Evolutionary conservation across 2,329 filamentous ascomycete species (phyloP), one percentile per base, ranked within the genome.

Genomic region (Fusarium circinatum): DNA sequence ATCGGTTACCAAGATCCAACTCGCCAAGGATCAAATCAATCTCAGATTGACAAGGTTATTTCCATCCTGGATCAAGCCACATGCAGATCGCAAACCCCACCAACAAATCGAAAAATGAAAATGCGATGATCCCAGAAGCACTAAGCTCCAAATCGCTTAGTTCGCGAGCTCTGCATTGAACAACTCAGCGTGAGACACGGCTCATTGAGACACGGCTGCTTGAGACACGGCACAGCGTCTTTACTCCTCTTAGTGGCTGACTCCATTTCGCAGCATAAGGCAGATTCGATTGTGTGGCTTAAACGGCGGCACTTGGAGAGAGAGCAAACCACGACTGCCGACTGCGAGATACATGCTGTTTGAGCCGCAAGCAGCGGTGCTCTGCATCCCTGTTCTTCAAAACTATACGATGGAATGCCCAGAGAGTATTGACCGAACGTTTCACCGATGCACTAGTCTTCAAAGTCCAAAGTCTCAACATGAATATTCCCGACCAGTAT

Each of bases 401-500:
- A 26, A 26, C 24, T 45, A 18, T 15, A 8, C 8, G 7, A 10
- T 12, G 60, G 39, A 57, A 62, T 62, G 26, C 17, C 10, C 17
- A 22, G 26, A 47, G 22, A 12, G 26, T 45, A 62, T 58, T 58
- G 41, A 34, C 60, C 60, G 60, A 58, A 32, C 22, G 39, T 62
- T 45, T 62, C 51, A 57, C 60, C 60, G 60, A 30, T 30, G 32
- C 8, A 15, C 30, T 24, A 34, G 38, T 44, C 18, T 24, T 5
- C 15, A 24, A 26, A 44, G 6, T n/a, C 41, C 15, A 17, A 8
- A 18, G n/a, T 44, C 15, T 44, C 41, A 24, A 8, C 41, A 18
- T 44, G 41, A 44, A 4, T 24, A 44, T 44, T 44, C 9, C 42
- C 15, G 42, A 12, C 10, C 3, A 12, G 17, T 10, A 44, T 44